phyloP scores from a whole-genome alignment of 345 rosid genomes.

The Streptanthus diversifolius region DNA sequence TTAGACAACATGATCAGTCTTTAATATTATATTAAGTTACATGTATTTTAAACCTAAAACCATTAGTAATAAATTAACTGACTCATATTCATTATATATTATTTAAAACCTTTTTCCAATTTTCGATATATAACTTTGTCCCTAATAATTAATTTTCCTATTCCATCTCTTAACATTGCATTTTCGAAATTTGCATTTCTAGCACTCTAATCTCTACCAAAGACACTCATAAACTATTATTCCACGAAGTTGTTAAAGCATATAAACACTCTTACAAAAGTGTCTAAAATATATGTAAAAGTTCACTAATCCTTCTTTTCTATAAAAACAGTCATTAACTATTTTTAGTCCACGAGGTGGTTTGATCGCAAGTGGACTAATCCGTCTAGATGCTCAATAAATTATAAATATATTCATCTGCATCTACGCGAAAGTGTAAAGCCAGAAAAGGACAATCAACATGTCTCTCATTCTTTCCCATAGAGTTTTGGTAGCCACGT shows the following conservation, averaged over 20 bases:
- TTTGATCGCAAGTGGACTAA: not conserved
- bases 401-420: too few species aligned
- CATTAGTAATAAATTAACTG: too few species aligned
- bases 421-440: not conserved
- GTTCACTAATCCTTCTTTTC: not conserved
- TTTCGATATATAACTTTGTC: not conserved
- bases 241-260: not conserved
- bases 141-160: too few species aligned
- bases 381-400: too few species aligned
- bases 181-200: not conserved
- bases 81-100: too few species aligned
- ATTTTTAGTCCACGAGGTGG: not conserved
- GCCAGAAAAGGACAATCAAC: constrained; percentile 30
- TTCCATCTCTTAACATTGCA: constrained; percentile 2
- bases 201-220: not conserved
- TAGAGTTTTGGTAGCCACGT: constrained; percentile 27
- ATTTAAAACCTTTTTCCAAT: not conserved
- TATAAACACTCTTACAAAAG: not conserved
- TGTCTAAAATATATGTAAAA: not conserved
- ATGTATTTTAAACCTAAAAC: too few species aligned
- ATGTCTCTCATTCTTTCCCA: constrained; percentile 8
- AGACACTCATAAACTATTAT: not conserved
- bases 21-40: too few species aligned
- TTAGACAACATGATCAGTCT: too few species aligned
- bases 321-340: not conserved